Evolutionary conservation across 2,329 filamentous ascomycete genomes (phyloP), one percentile per base, ranked within the genome.

Genomic region (Fusarium tjaetaba): DNA sequence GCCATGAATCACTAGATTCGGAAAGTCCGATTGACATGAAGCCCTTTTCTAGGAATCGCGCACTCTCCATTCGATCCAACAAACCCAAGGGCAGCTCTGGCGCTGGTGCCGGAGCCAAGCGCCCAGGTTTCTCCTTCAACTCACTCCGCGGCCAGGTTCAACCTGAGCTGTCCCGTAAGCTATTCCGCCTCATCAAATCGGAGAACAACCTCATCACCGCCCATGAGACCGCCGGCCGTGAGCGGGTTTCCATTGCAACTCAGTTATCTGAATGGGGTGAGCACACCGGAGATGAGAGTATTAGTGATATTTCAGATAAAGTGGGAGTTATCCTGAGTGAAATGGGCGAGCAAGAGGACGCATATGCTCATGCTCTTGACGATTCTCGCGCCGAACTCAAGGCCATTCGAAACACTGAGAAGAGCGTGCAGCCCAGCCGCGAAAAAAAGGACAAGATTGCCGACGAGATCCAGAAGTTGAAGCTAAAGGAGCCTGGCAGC

Each of bases 181-280:
- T 99, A 58, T 97, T 92, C 88, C 93, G 92, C 77, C 89, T 99
- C 70, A 97, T 98, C 87, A 99, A 99, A 86, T 94, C 93, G 56
- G 93, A 97, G 84, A 98, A 98, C 86, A 91, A 93, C 80, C 91
- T 95, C 41, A 95, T 98, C 78, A 87, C 89, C 56, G 93, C 94
- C 55, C 93, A 98, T 84, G 94, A 97, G 85, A 86, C 90, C 11
- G 96, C 96, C 11, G 94, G 92, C 55, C 93, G 92, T 68, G 96
- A 98, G 85, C 93, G 95, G 65, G 85, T 94, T 69, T 90, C 91
- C 56, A 95, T 98, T 79, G 96, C 95, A 22, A 91, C 91, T 16
- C 96, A 98, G 85, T 90, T 99, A 49, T 97, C 94, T 13, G 95
- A 98, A 76, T 99, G 96, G 96, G 96, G 96, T 65, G 95, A 98